These are phyloP conservation scores for Durotheca rogersii DNA, from an alignment of 495 filamentous ascomycete species.

Conservation along the genomic window DNA sequence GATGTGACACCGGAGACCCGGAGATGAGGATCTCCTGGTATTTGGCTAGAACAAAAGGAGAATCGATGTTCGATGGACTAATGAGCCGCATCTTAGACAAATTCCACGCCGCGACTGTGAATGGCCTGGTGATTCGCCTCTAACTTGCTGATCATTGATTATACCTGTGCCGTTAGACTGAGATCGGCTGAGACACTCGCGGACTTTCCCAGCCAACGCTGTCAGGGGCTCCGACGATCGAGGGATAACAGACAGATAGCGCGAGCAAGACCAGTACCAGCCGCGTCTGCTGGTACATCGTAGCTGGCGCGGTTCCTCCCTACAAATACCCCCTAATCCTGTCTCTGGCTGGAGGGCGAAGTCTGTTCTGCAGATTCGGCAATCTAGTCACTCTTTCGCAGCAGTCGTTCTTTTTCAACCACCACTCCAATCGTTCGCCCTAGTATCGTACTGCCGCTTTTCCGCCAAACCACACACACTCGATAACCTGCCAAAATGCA, in stretches of 20 bases:
- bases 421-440: neutral
- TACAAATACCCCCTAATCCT: constrained; percentile 25
- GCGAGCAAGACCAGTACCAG: constrained; percentile 9
- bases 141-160: constrained; percentile 11
- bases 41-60: neutral
- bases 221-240: constrained; percentile 7
- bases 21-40: neutral
- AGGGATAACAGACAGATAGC: constrained; percentile 16
- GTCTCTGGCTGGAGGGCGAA: no score
- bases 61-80: constrained; percentile 4
- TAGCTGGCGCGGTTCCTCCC: no score
- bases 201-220: constrained; percentile 17
- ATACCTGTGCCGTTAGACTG: neutral
- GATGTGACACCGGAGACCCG: neutral
- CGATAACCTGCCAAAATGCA: constrained; percentile 22
- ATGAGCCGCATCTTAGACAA: constrained; percentile 1
- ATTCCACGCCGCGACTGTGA: constrained; percentile 17
- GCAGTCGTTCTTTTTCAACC: no score
- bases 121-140: neutral
- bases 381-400: no score
- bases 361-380: no score
- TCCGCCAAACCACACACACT: neutral
- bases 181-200: constrained; percentile 21
- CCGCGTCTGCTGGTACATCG: no score
- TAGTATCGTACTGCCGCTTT: neutral